Percentiles rank a stretch among this genome's conserved stretches.
These are phyloP conservation scores for Exophiala mesophila DNA, from an alignment of 2,329 filamentous ascomycete genomes.

Conservation along the genomic window DNA sequence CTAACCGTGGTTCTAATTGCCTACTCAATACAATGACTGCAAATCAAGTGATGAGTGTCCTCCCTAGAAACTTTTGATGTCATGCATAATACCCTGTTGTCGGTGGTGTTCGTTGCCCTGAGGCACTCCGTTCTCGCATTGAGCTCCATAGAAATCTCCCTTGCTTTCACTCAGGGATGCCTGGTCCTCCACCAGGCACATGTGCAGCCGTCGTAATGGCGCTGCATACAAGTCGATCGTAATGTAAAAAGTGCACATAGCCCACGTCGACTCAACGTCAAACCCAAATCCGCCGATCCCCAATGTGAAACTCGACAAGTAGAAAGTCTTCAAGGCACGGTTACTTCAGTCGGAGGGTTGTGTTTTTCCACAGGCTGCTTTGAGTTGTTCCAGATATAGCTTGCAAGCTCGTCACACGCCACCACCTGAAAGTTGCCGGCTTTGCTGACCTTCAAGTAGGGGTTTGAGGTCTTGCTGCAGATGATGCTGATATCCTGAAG, in stretches of 20 bases:
- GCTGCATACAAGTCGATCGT: no score
- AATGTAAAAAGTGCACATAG: no score
- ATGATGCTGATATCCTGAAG: slow-evolving; percentile 27
- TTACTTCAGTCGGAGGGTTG: slow-evolving; percentile 9
- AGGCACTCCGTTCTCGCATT: slow-evolving; percentile 7
- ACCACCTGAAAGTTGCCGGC: slow-evolving; percentile 26
- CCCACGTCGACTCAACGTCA: no score
- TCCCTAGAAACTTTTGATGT: neutral
- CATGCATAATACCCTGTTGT: slow-evolving; percentile 12
- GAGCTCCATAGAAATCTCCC: neutral
- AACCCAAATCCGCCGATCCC: no score
- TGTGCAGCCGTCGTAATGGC: no score
- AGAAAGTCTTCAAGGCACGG: slow-evolving; percentile 12
- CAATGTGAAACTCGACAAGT: no score
- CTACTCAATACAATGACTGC: no score
- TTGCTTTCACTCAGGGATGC: no score
- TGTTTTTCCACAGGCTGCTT: slow-evolving; percentile 23
- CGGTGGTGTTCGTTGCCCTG: slow-evolving; percentile 3
- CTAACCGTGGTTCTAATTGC: no score
- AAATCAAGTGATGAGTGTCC: no score
- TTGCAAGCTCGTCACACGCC: slow-evolving; percentile 24
- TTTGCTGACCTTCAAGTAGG: slow-evolving; percentile 25
- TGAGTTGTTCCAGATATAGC: slow-evolving; percentile 21
- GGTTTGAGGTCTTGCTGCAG: slow-evolving; percentile 25
- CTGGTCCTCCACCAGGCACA: no score